These are phyloP conservation scores for Acanthamoeba royreba DNA, from an alignment of 208 protist species.

Conservation along the genomic window DNA sequence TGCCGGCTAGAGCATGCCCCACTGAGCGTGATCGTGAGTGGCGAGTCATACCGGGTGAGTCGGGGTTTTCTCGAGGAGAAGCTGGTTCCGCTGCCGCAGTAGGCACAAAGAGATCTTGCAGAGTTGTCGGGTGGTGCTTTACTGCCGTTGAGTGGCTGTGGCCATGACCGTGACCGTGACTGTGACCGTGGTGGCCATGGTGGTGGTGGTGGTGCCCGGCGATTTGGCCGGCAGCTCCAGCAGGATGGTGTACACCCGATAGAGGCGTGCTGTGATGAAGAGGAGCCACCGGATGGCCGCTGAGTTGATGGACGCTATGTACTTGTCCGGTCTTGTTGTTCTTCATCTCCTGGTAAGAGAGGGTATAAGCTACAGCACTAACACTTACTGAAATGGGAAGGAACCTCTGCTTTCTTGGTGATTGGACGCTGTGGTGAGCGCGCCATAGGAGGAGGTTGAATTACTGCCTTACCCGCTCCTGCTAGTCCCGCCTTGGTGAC, in stretches of 20 bases:
- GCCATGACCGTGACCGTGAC: background rate
- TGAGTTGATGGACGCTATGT: background rate
- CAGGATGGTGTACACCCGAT: too few relatives aligned
- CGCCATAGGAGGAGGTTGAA: too few relatives aligned
- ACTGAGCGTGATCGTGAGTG: background rate
- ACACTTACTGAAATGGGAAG: background rate
- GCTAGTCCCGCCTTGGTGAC: background rate
- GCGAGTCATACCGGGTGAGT: background rate
- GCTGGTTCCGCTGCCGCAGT: background rate
- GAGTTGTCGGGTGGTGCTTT: background rate
- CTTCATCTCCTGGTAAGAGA: background rate
- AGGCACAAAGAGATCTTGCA: background rate
- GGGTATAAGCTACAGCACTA: background rate
- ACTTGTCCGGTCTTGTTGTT: background rate
- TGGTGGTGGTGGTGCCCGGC: background rate
- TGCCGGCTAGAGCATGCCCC: background rate
- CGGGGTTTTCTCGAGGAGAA: background rate
- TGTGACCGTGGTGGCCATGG: background rate
- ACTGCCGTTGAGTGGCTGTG: background rate
- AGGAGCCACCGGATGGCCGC: background rate
- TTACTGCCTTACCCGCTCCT: too few relatives aligned
- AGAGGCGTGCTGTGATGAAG: too few relatives aligned
- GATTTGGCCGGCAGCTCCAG: too few relatives aligned
- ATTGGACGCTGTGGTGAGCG: too few relatives aligned
- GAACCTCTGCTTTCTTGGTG: background rate